Conservation (phyloP, 2,329 filamentous ascomycete genomes). For the Cladophialophora carrionii region DNA sequence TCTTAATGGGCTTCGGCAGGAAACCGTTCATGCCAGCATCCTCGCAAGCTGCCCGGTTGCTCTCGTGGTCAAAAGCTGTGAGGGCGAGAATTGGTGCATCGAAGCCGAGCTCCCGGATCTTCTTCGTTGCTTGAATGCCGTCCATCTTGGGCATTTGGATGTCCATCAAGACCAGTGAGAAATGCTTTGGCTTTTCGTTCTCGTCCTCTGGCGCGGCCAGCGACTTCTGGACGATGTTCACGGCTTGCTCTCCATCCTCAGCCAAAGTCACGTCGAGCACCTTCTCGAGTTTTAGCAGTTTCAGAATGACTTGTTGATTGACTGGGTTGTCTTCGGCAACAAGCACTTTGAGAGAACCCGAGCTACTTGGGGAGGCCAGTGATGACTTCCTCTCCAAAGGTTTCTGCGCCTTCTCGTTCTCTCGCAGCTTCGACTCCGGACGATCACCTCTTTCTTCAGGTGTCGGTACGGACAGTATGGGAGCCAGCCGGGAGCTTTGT, state of each 20-base stretch:
- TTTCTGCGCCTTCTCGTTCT: constrained; percentile 3
- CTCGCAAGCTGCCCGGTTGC: constrained; percentile 80
- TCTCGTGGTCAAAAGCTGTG: constrained; percentile 86
- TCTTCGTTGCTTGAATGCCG: constrained; percentile 53
- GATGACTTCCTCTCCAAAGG: constrained; percentile 49
- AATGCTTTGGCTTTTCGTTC: constrained; percentile 61
- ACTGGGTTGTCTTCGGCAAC: constrained; percentile 78
- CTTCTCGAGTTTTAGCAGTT: constrained; percentile 59
- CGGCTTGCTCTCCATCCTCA: constrained; percentile 81
- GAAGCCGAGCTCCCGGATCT: constrained; percentile 71
- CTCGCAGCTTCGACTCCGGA: background rate
- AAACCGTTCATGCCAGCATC: constrained; percentile 92
- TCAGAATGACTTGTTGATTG: constrained; percentile 63
- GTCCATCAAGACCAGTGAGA: constrained; percentile 93
- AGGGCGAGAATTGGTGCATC: constrained; percentile 84
- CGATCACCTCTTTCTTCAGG: constrained; percentile 4
- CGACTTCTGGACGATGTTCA: constrained; percentile 77
- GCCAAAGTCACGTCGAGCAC: constrained; percentile 78
- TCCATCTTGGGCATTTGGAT: constrained; percentile 57
- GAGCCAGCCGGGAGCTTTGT: constrained; percentile 7
- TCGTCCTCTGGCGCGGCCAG: constrained; percentile 54
- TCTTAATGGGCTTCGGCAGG: constrained; percentile 71
- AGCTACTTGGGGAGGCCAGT: constrained; percentile 58
- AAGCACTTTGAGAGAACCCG: constrained; percentile 71
- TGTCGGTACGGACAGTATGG: constrained; percentile 16